Evolutionary conservation across 1,139 yeast species (phyloP), one percentile per base, ranked within the genome.

Genomic region (Wickerhamiella pararugosa): DNA sequence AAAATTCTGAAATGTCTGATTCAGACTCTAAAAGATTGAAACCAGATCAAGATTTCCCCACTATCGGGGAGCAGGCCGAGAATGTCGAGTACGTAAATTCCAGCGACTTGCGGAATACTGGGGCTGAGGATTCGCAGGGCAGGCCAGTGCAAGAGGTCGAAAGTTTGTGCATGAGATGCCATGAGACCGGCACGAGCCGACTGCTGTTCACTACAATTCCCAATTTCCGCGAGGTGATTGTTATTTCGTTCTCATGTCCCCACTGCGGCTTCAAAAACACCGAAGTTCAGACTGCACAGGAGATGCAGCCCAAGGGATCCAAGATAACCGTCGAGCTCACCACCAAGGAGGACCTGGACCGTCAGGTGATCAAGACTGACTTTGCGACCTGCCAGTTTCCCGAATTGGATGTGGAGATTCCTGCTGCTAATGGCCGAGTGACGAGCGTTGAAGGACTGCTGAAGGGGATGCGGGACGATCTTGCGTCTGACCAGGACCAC

Each of bases 161-260:
- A 58, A 84, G 96, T 15, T 65, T 87, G 42, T 92, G 99, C 66
- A 87, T 92, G 94, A 83, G 84, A 65, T 92, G 99, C 62, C 84
- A 79, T 51, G 66, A 87, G 53, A 71, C 76, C 46, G 99, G 99
- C 47, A 68, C 69, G 40, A 90, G 98, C 10, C 68, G 93, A 53
- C 60, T 92, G 60, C 67, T 92, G 42, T 67, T 92, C 55, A 90
- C 99, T 10, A 70, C 76, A 47, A 92, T 92, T 53, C 99, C 99
- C 8, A 86, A 68, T 55, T 92, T 92, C 65, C 70, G 90, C 52
- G 97, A 92, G 61, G 76, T 92, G 46, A 83, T 92, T 45, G 62
- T 92, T 48, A 90, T 90, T 94, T 87, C 97, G 2, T 92, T 92
- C 61, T 82, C 77, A 51, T 92, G 99, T 63, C 90, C 93, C 34